These are phyloP conservation scores for Carpinus fangiana DNA, from an alignment of 306 rosid genomes.

Conservation along the genomic window DNA sequence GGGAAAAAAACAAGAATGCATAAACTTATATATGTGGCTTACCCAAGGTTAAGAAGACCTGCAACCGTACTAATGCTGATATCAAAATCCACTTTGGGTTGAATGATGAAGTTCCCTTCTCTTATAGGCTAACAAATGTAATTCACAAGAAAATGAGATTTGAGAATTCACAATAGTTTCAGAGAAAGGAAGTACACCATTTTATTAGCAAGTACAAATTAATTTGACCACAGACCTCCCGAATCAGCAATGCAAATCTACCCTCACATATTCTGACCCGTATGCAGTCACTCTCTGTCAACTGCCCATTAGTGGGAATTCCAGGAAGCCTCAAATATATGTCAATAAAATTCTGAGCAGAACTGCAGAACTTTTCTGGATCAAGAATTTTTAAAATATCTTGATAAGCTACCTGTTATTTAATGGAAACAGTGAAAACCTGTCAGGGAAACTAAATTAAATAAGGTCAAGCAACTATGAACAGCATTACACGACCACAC, in stretches of 20 bases:
- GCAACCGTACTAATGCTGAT: conserved; percentile 91
- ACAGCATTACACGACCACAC: conserved; percentile 17
- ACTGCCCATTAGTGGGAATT: conserved; percentile 78
- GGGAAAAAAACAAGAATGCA: background rate
- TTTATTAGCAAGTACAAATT: background rate
- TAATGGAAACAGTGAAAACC: conserved; percentile 29
- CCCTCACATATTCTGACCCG: conserved; percentile 99
- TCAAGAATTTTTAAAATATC: conserved; percentile 91
- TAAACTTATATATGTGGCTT: conserved; percentile 35
- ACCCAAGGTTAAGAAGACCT: conserved; percentile 99
- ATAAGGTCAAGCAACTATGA: conserved; percentile 14
- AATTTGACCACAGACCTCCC: conserved; percentile 65
- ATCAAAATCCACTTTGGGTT: conserved; percentile 99
- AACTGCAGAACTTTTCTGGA: conserved; percentile 89
- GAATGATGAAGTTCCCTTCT: conserved; percentile 98
- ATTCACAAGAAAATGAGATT: conserved; percentile 24
- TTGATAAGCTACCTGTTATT: conserved; percentile 79
- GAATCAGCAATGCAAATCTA: conserved; percentile 90
- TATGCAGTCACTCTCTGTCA: conserved; percentile 92
- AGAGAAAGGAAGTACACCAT: background rate
- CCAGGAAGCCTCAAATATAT: conserved; percentile 92
- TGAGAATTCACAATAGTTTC: background rate
- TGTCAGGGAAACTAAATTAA: conserved; percentile 17
- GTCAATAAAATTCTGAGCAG: conserved; percentile 92
- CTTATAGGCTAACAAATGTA: conserved; percentile 71